Conservation (phyloP, 768 basidiomycete genomes). For the Tricholoma terreum region DNA sequence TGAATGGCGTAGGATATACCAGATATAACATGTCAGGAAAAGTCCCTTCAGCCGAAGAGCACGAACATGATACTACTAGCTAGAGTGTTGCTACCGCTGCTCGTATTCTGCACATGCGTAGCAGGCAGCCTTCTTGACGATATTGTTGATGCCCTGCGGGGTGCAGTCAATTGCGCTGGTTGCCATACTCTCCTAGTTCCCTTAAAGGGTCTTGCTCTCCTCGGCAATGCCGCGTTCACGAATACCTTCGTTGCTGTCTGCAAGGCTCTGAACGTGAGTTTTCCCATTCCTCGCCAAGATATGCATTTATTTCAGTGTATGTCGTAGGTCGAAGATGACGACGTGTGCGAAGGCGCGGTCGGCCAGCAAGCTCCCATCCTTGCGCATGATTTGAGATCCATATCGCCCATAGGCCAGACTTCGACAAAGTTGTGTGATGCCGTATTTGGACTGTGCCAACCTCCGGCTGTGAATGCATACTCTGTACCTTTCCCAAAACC, state of each 20-base stretch:
- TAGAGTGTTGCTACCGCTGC: constrained; percentile 14
- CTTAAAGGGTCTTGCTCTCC: constrained; percentile 41
- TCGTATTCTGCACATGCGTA: constrained; percentile 7
- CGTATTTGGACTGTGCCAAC: constrained; percentile 51
- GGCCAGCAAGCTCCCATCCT: constrained; percentile 53
- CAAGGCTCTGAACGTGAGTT: constrained; percentile 35
- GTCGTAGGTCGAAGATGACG: constrained; percentile 46
- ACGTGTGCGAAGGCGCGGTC: constrained; percentile 56
- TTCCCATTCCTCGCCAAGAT: not conserved
- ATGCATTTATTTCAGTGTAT: not conserved
- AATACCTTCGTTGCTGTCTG: constrained; percentile 43
- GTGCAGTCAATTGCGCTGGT: constrained; percentile 46
- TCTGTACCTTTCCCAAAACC: constrained; percentile 44
- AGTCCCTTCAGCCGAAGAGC: too few species aligned
- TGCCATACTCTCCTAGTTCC: constrained; percentile 51
- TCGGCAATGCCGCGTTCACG: constrained; percentile 49
- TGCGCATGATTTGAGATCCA: constrained; percentile 51
- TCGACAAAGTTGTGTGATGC: constrained; percentile 55
- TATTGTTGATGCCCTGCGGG: constrained; percentile 41
- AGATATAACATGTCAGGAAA: too few species aligned
- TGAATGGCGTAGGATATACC: too few species aligned
- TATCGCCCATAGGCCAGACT: constrained; percentile 43
- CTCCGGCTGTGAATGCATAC: constrained; percentile 42
- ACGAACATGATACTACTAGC: not conserved
- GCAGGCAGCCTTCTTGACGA: constrained; percentile 34